These are phyloP conservation scores for Talaromyces sp. DNA, from an alignment of 2,329 filamentous ascomycete species.

Conservation along the genomic window DNA sequence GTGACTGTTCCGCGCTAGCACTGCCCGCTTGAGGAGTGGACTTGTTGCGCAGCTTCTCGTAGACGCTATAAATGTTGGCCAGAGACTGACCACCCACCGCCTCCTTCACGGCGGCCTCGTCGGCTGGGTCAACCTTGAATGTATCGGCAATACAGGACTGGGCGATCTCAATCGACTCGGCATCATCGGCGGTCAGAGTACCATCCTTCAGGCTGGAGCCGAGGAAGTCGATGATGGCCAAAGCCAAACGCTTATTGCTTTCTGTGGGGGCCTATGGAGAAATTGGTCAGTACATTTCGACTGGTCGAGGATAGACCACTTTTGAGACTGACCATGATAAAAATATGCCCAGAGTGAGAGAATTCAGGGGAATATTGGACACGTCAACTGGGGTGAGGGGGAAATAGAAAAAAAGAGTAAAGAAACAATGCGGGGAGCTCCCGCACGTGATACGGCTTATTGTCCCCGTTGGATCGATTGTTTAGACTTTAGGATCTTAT, in stretches of 20 bases:
- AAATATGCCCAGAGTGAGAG: background rate
- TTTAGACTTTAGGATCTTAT: conserved; percentile 7
- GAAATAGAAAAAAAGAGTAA: conserved; percentile 7
- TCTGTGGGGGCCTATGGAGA: conserved; percentile 45
- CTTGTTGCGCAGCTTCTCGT: conserved; percentile 87
- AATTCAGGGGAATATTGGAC: conserved; percentile 1
- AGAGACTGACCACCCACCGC: conserved; percentile 87
- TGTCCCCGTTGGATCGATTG: conserved; percentile 17
- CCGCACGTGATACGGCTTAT: conserved; percentile 29
- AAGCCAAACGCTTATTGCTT: conserved; percentile 84
- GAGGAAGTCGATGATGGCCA: conserved; percentile 97
- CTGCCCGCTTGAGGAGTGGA: conserved; percentile 51
- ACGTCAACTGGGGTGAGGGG: conserved; percentile 14
- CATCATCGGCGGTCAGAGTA: conserved; percentile 82
- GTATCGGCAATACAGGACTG: conserved; percentile 91
- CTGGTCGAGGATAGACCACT: background rate
- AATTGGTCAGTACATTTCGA: background rate
- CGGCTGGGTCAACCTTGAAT: conserved; percentile 89
- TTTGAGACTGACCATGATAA: conserved; percentile 24
- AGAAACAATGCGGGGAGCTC: conserved; percentile 29
- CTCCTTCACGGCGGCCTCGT: conserved; percentile 71
- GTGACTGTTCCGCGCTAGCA: conserved; percentile 42
- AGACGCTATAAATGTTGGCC: conserved; percentile 88
- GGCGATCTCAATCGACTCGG: conserved; percentile 91
- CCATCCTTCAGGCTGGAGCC: conserved; percentile 81